phyloP scores from a whole-genome alignment of 2,329 filamentous ascomycete genomes.

The Elsinoe batatas region DNA sequence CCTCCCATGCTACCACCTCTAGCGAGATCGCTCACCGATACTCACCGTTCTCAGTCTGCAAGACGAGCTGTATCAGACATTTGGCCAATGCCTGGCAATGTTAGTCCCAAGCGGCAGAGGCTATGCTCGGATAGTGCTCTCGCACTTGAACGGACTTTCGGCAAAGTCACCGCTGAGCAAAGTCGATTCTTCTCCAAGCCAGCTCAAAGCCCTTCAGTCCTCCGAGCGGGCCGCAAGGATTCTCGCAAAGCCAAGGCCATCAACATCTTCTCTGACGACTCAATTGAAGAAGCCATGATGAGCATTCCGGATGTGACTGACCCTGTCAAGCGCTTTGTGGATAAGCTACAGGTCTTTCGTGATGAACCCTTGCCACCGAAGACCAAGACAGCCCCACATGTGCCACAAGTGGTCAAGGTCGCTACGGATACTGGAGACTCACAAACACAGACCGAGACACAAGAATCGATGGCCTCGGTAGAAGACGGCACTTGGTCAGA shows the following conservation, averaged over 20 bases:
- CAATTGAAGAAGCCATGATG: slow-evolving; percentile 34
- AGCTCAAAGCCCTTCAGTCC: slow-evolving; percentile 30
- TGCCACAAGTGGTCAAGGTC: too few species aligned
- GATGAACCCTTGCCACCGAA: slow-evolving; percentile 15
- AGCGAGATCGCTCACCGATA: slow-evolving; percentile 14
- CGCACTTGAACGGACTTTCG: slow-evolving; percentile 22
- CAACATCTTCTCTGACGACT: slow-evolving; percentile 40
- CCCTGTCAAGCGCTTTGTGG: slow-evolving; percentile 12
- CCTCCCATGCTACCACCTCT: slow-evolving; percentile 22
- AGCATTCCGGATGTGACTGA: slow-evolving; percentile 24
- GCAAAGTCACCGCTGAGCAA: slow-evolving; percentile 21
- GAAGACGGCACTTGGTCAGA: slow-evolving; percentile 14
- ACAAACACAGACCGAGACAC: slow-evolving; percentile 17
- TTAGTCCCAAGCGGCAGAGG: slow-evolving; percentile 33
- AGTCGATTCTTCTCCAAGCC: slow-evolving; percentile 39
- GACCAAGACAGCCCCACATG: too few species aligned
- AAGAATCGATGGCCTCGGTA: slow-evolving; percentile 3
- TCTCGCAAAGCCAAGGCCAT: slow-evolving; percentile 27
- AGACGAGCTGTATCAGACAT: slow-evolving; percentile 29
- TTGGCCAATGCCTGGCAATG: slow-evolving; percentile 32
- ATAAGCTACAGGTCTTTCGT: slow-evolving; percentile 14
- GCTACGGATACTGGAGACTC: slow-evolving; percentile 18
- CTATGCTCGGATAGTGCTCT: slow-evolving; percentile 34
- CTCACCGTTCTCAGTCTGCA: slow-evolving; percentile 16
- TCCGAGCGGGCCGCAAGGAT: slow-evolving; percentile 15